Percentiles rank a stretch among this genome's conserved stretches.
Conservation (phyloP, 129 eudicot genomes). For the Rutidosis leptorrhynchoides region DNA sequence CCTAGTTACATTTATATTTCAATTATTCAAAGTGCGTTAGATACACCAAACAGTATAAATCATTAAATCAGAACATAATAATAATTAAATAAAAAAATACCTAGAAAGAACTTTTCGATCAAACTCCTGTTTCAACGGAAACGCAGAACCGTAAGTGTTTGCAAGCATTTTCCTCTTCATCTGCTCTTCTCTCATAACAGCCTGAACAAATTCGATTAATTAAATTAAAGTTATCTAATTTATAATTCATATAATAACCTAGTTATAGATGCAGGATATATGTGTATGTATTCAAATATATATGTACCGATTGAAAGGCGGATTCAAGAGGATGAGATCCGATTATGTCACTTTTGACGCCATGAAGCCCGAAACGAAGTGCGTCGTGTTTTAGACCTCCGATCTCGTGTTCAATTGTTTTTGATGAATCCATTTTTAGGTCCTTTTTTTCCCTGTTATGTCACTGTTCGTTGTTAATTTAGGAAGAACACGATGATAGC, state of each 20-base stretch:
- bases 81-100: slow-evolving; percentile 28
- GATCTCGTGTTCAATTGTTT: slow-evolving; percentile 64
- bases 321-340: slow-evolving; percentile 91
- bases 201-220: slow-evolving; percentile 37
- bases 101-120: slow-evolving; percentile 82
- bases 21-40: background rate
- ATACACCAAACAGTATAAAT: slow-evolving; percentile 6
- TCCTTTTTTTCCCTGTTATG: background rate
- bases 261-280: background rate
- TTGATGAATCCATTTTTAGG: slow-evolving; percentile 44
- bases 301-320: slow-evolving; percentile 56
- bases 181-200: slow-evolving; percentile 51
- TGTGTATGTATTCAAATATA: too few species aligned
- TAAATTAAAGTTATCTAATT: background rate
- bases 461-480: background rate
- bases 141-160: slow-evolving; percentile 83
- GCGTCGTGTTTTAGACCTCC: slow-evolving; percentile 63
- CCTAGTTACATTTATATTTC: slow-evolving; percentile 24
- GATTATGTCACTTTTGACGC: slow-evolving; percentile 73
- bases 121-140: slow-evolving; percentile 85
- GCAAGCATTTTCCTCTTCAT: slow-evolving; percentile 73
- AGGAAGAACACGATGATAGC: background rate
- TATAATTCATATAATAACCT: background rate
- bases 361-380: slow-evolving; percentile 74
- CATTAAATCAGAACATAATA: background rate